These are phyloP conservation scores for Pseudonitzschia multiseries DNA, from an alignment of 108 stramenopile genomes.

Conservation along the genomic window DNA sequence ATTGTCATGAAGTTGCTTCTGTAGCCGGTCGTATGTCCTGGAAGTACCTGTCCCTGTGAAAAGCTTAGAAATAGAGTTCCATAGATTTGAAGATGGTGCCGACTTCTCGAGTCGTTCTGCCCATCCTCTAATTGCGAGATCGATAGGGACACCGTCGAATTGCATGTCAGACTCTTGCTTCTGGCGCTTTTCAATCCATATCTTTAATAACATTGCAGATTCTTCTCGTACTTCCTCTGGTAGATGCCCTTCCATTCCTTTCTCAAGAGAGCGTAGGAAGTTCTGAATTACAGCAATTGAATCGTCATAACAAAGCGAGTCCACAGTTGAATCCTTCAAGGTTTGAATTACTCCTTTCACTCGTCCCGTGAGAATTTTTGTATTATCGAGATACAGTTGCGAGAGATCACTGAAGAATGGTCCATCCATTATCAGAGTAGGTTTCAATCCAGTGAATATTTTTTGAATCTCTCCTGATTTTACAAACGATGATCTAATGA, in stretches of 20 bases:
- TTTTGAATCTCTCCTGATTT: slow-evolving; percentile 28
- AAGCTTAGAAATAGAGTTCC: no score
- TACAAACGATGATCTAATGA: slow-evolving; percentile 23
- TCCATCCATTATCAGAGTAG: slow-evolving; percentile 22
- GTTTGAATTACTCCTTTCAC: slow-evolving; percentile 14
- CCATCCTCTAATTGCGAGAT: background rate
- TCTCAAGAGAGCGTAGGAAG: slow-evolving; percentile 9
- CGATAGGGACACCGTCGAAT: background rate
- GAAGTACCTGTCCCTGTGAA: background rate
- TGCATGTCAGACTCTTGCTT: slow-evolving; percentile 2
- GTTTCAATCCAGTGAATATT: slow-evolving; percentile 35
- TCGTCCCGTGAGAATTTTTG: slow-evolving; percentile 18
- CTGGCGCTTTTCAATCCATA: slow-evolving; percentile 5
- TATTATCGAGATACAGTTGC: slow-evolving; percentile 30
- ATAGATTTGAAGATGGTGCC: background rate
- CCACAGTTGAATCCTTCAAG: slow-evolving; percentile 12
- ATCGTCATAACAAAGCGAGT: slow-evolving; percentile 42
- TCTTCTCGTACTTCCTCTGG: background rate
- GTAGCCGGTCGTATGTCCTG: slow-evolving; percentile 25
- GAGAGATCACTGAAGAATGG: slow-evolving; percentile 23
- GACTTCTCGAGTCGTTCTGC: background rate
- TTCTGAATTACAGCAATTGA: slow-evolving; percentile 10
- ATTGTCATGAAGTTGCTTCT: slow-evolving; percentile 7
- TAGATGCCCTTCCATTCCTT: slow-evolving; percentile 23
- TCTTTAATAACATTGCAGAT: background rate